phyloP scores from a whole-genome alignment of 2,329 filamentous ascomycete species.

The Mycosphaerella sp. region DNA sequence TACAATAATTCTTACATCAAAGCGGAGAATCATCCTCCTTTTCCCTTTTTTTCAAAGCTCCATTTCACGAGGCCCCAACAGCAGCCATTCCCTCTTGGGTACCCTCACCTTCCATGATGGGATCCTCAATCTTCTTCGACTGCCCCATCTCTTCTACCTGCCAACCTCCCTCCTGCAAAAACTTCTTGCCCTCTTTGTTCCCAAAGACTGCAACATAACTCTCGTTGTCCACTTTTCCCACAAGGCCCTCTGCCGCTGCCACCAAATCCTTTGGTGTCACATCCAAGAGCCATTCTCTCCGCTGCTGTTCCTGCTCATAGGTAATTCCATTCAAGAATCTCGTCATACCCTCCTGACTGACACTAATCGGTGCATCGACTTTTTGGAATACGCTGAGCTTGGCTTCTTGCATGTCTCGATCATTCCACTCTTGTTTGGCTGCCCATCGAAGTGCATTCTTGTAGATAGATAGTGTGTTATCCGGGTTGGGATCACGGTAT shows the following conservation, averaged over 20 bases:
- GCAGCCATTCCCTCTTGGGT: conserved; percentile 4
- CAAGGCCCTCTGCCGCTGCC: conserved; percentile 71
- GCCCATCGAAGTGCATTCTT: conserved; percentile 76
- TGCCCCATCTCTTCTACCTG: conserved; percentile 61
- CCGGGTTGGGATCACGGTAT: conserved; percentile 92
- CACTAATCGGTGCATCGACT: conserved; percentile 79
- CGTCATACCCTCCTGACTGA: conserved; percentile 81
- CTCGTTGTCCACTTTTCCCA: conserved; percentile 50
- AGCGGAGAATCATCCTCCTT: too few relatives aligned
- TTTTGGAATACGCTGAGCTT: conserved; percentile 92
- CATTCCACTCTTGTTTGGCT: conserved; percentile 70
- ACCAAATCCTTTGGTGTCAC: conserved; percentile 75
- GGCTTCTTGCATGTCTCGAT: conserved; percentile 85
- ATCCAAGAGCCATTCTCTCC: conserved; percentile 78
- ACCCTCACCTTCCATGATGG: conserved; percentile 4
- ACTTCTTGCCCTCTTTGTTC: conserved; percentile 62
- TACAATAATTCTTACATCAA: too few relatives aligned
- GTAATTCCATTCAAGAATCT: conserved; percentile 79
- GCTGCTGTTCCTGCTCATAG: conserved; percentile 79
- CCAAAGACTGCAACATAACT: conserved; percentile 70
- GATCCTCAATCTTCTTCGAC: conserved; percentile 4
- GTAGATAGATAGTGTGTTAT: conserved; percentile 83
- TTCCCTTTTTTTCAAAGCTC: not conserved
- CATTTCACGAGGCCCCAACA: conserved; percentile 2
- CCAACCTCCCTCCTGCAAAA: conserved; percentile 60